Conservation (phyloP, 2,329 filamentous ascomycete genomes). For the Neofusicoccum parvum region DNA sequence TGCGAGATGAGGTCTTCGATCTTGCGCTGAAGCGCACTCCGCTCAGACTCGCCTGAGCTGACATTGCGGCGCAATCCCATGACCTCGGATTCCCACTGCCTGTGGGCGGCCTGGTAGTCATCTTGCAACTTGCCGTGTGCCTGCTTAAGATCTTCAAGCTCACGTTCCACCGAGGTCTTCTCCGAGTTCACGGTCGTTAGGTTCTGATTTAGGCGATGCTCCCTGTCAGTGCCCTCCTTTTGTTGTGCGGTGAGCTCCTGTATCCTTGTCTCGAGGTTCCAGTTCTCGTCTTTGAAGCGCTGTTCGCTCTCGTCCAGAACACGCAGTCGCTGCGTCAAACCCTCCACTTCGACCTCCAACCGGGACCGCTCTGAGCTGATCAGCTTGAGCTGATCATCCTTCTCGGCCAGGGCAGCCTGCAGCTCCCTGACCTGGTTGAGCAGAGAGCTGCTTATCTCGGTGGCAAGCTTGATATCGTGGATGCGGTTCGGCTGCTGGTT, state of each 20-base stretch:
- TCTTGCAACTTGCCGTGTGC: constrained; percentile 77
- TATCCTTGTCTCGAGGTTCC: constrained; percentile 90
- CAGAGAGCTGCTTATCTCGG: constrained; percentile 93
- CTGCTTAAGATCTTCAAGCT: constrained; percentile 87
- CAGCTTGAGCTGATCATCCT: constrained; percentile 81
- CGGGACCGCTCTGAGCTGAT: constrained; percentile 73
- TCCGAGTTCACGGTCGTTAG: constrained; percentile 72
- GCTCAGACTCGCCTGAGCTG: constrained; percentile 76
- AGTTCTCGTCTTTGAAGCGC: constrained; percentile 97
- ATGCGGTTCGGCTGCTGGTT: constrained; percentile 88
- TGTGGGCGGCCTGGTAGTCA: constrained; percentile 74
- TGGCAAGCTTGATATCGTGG: constrained; percentile 97
- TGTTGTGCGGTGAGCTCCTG: constrained; percentile 77
- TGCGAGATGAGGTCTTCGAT: constrained; percentile 85
- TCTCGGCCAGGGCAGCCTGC: constrained; percentile 80
- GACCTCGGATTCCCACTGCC: constrained; percentile 87
- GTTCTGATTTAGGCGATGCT: constrained; percentile 76
- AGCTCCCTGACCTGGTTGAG: constrained; percentile 92
- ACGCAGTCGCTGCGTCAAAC: constrained; percentile 76
- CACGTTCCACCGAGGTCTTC: constrained; percentile 76
- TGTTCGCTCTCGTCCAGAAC: constrained; percentile 90
- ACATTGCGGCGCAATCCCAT: constrained; percentile 80
- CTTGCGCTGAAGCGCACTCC: constrained; percentile 75
- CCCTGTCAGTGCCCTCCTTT: constrained; percentile 77
- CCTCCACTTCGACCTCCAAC: constrained; percentile 80